Percentiles rank a stretch among this genome's conserved stretches.
phyloP scores from a whole-genome alignment of 805 yeast species.

The Torulaspora franciscae region DNA sequence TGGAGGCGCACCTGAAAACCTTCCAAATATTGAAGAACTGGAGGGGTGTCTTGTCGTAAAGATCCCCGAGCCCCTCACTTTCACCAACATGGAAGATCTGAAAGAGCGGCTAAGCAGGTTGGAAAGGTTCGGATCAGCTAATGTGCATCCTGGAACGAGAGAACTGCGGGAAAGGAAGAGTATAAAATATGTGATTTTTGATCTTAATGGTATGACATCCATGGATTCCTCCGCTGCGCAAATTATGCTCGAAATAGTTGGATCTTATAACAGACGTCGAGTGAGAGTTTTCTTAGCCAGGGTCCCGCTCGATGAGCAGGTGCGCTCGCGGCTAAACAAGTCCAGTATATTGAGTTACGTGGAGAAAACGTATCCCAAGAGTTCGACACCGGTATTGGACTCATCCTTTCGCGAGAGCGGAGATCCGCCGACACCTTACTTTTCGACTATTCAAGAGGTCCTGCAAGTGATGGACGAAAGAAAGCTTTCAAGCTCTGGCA shows the following conservation, averaged over 20 bases:
- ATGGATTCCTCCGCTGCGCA: slow-evolving; percentile 80
- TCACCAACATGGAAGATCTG: slow-evolving; percentile 78
- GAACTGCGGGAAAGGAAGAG: slow-evolving; percentile 41
- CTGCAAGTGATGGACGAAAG: slow-evolving; percentile 42
- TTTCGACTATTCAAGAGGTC: slow-evolving; percentile 54
- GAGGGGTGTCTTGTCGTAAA: slow-evolving; percentile 75
- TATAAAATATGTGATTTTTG: slow-evolving; percentile 61
- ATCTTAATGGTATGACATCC: slow-evolving; percentile 74
- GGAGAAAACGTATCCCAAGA: slow-evolving; percentile 30
- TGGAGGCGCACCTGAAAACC: slow-evolving; percentile 12
- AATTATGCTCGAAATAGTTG: slow-evolving; percentile 56
- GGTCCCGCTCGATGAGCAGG: slow-evolving; percentile 44
- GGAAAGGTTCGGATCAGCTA: slow-evolving; percentile 71
- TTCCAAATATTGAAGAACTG: slow-evolving; percentile 39
- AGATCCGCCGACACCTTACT: slow-evolving; percentile 38
- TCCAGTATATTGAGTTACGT: slow-evolving; percentile 52
- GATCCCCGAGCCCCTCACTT: slow-evolving; percentile 83
- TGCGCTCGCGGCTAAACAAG: slow-evolving; percentile 46
- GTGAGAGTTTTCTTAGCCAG: slow-evolving; percentile 59
- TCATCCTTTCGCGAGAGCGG: neutral
- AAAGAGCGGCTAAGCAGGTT: slow-evolving; percentile 60
- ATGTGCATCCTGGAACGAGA: slow-evolving; percentile 72
- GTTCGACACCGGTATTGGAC: neutral
- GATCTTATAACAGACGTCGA: slow-evolving; percentile 48
- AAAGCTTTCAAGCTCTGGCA: slow-evolving; percentile 19